Evolutionary conservation across 1,284 basidiomycete genomes (phyloP).

Genomic region (Taiwanofungus camphoratus): DNA sequence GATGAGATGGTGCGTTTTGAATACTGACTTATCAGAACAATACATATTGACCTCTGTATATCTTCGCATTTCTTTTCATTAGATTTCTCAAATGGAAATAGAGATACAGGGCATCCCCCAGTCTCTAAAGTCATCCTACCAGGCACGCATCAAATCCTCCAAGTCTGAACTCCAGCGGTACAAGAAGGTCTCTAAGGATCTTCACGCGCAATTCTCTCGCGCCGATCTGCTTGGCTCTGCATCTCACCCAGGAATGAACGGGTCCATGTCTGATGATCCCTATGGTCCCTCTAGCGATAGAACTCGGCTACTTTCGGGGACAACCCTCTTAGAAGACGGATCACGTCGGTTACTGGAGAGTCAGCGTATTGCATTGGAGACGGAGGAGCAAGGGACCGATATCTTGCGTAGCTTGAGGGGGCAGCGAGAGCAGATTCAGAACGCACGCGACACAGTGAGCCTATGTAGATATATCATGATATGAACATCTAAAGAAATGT

Average conservation of each 20-base stretch:
- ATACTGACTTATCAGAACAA: too few species aligned
- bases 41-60: too few species aligned
- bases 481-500: too few species aligned
- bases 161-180: constrained; percentile 69
- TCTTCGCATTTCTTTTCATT: too few species aligned
- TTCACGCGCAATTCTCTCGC: constrained; percentile 53
- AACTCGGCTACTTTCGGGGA: constrained; percentile 74
- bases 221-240: constrained; percentile 48
- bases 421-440: constrained; percentile 95
- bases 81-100: constrained; percentile 99
- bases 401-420: constrained; percentile 82
- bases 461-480: too few species aligned
- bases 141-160: constrained; percentile 63
- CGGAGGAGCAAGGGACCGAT: constrained; percentile 92
- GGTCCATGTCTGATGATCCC: constrained; percentile 71
- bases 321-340: constrained; percentile 71
- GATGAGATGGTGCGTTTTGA: constrained; percentile 91
- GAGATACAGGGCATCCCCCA: constrained; percentile 96
- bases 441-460: constrained; percentile 80
- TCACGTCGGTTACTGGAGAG: constrained; percentile 82
- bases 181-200: constrained; percentile 74
- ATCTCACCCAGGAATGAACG: constrained; percentile 32
- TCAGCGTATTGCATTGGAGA: constrained; percentile 91
- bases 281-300: constrained; percentile 66
- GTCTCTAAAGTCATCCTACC: constrained; percentile 72